Percentiles rank a stretch among this genome's conserved stretches.
phyloP scores from a whole-genome alignment of 768 basidiomycete species.

The Serpula lacrymans region DNA sequence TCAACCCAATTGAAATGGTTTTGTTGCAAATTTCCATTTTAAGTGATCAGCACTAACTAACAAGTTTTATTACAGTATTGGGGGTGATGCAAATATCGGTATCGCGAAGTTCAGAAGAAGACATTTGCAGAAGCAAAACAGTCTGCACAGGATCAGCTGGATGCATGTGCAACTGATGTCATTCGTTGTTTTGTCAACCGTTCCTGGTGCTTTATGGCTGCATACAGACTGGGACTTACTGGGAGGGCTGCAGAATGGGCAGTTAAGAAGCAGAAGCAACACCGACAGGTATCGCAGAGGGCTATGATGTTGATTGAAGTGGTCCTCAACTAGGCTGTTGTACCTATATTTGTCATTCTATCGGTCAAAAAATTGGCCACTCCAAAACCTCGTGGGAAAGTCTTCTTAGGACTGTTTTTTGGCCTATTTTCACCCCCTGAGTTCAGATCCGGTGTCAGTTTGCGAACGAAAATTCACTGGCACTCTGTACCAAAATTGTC shows the following conservation, averaged over 20 bases:
- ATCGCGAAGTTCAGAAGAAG: conserved; percentile 12
- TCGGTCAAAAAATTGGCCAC: background rate
- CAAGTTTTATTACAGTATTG: conserved; percentile 12
- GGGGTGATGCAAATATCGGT: conserved; percentile 20
- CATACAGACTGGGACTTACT: conserved; percentile 33
- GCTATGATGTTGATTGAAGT: conserved; percentile 35
- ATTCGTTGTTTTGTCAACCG: conserved; percentile 36
- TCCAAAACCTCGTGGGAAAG: background rate
- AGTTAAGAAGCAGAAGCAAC: conserved; percentile 33
- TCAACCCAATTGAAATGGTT: conserved; percentile 21
- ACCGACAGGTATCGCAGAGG: conserved; percentile 23
- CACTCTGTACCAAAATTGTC: too few relatives aligned
- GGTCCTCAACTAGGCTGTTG: conserved; percentile 14
- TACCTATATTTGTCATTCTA: too few relatives aligned
- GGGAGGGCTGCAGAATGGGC: conserved; percentile 38
- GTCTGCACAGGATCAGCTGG: conserved; percentile 20
- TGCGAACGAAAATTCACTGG: background rate
- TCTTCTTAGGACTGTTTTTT: background rate
- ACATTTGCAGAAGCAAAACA: conserved; percentile 31
- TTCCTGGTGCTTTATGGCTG: conserved; percentile 33
- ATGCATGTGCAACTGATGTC: conserved; percentile 35
- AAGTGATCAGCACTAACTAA: background rate
- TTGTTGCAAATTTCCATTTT: background rate
- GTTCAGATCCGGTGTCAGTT: background rate
- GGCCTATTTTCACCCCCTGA: background rate